Percentiles rank a stretch among this genome's conserved stretches.
These are phyloP conservation scores for Fusarium pseudograminearum DNA, from an alignment of 2,329 filamentous ascomycete species.

Conservation along the genomic window DNA sequence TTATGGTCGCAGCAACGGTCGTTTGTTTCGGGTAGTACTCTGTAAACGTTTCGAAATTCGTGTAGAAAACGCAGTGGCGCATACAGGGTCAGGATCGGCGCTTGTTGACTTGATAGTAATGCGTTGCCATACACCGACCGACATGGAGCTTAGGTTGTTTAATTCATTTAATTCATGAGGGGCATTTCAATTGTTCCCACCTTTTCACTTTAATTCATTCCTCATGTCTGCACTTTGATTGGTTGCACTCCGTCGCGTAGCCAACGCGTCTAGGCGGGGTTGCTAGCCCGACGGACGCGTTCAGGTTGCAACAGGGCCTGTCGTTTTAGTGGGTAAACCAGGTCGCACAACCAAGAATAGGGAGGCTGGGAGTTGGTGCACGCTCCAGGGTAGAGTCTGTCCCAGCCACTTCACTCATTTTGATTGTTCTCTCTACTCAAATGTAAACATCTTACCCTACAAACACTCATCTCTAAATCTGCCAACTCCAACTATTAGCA, in stretches of 20 bases:
- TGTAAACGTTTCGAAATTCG: constrained; percentile 12
- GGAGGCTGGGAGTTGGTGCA: constrained; percentile 45
- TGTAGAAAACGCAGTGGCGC: constrained; percentile 21
- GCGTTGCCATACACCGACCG: constrained; percentile 23
- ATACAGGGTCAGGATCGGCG: constrained; percentile 33
- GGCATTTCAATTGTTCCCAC: constrained; percentile 35
- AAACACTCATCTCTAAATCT: constrained; percentile 44
- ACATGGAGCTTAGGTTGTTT: constrained; percentile 19
- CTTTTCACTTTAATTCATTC: constrained; percentile 26
- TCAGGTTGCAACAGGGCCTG: constrained; percentile 21
- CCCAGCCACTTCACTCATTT: constrained; percentile 47
- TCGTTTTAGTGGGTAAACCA: constrained; percentile 37
- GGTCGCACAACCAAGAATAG: constrained; percentile 34
- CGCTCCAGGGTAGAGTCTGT: constrained; percentile 45
- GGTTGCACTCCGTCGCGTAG: constrained; percentile 47
- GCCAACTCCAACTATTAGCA: constrained; percentile 45
- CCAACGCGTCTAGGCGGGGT: constrained; percentile 45
- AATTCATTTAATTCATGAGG: constrained; percentile 43
- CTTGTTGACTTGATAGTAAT: constrained; percentile 35
- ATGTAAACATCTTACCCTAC: constrained; percentile 42
- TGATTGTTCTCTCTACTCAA: constrained; percentile 40
- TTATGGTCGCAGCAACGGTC: constrained; percentile 23
- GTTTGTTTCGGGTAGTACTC: constrained; percentile 21
- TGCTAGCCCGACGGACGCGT: constrained; percentile 40
- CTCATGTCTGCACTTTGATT: constrained; percentile 40